phyloP scores from a whole-genome alignment of 2,329 filamentous ascomycete genomes.

The Paramyrothecium sp. region DNA sequence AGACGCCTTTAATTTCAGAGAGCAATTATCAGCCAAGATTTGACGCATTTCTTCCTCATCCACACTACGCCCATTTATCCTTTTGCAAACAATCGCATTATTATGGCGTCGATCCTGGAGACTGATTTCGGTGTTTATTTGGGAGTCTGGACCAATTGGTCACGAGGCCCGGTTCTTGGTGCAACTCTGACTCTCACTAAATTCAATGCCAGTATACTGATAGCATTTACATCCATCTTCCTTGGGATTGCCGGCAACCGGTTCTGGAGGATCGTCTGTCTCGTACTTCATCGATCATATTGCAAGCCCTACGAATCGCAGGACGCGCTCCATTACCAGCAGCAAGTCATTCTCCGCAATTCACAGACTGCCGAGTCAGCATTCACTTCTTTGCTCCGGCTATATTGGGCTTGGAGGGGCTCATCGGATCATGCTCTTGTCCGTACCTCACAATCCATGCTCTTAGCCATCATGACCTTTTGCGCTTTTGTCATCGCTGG shows the following conservation, averaged over 20 bases:
- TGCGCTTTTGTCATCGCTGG: not conserved
- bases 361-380: not conserved
- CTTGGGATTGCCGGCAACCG: not conserved
- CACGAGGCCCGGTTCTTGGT: not conserved
- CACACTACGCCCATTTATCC: not conserved
- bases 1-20: not conserved
- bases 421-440: not conserved
- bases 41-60: not conserved
- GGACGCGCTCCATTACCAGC: not conserved
- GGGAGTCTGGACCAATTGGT: not conserved
- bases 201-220: not conserved
- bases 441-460: not conserved
- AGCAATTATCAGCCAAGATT: not conserved
- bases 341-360: not conserved
- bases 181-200: not conserved
- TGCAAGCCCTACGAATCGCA: not conserved
- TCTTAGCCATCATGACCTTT: not conserved
- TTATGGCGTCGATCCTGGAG: not conserved
- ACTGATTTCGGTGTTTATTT: not conserved
- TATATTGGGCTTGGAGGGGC: not conserved
- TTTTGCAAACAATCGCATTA: not conserved
- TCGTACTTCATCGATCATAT: not conserved
- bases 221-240: not conserved
- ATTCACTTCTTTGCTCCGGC: not conserved
- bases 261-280: not conserved